Base-by-base conservation (phyloP, 345 rosid genomes). In the Conringia planisiliqua region DNA sequence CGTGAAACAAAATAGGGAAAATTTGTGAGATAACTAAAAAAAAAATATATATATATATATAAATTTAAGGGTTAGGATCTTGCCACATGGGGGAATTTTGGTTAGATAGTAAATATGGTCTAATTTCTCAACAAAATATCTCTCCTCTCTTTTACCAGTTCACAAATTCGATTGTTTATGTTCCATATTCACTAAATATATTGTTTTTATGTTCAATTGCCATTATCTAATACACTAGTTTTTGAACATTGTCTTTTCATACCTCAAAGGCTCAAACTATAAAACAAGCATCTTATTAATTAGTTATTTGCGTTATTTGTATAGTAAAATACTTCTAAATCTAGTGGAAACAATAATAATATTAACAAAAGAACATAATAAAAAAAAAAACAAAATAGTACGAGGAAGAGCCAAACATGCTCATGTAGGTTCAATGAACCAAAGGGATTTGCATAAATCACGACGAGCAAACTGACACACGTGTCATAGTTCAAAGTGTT, bases 371-470 rank as follows among this genome's bases (percentile, higher is more conserved):
- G 26, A 48, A 48, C 26, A 11, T 48, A 18, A 10, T 10, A 55
- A 44, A 43, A n/a, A n/a, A n/a, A n/a, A n/a, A n/a, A n/a, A n/a
- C n/a, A n/a, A n/a, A 16, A 42, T 5, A 35, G 78, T 74, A 74
- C 78, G 78, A 74, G 78, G 78, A 67, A 67, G 68, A 58, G 73
- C 74, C 57, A 61, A 68, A 68, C 40, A 33, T 14, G 24, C 62
- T 52, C 58, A 12, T 14, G 74, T 47, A 70, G 76, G 67, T 77
- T 77, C 80, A 77, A 63, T 70, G 80, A 70, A 77, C 65, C 59
- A 55, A 70, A 27, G 44, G 42, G 70, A 35, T 27, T 14, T 52
- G 70, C 80, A 58, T 62, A 70, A 70, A 76, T 70, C 71, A 55
- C 71, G 74, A 69, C 42, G 74, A 42, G 29, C 4, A 52, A 76